Base-by-base conservation (phyloP, 2,329 filamentous ascomycete species). In the Aspergillus viridinutans region DNA sequence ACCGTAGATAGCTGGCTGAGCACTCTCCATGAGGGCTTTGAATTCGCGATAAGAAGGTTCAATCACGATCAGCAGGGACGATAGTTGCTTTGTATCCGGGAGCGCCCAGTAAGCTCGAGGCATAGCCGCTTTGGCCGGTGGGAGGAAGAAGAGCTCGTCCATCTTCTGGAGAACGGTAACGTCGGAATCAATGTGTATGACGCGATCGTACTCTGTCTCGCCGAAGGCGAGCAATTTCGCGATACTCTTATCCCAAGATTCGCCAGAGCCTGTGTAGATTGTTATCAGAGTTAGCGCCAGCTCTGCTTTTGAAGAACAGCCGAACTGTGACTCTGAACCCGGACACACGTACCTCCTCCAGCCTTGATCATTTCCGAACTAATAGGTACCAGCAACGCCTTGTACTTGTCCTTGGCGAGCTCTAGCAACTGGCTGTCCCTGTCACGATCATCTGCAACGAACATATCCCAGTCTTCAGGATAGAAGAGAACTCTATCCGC, bases 121-220 rank as follows among this genome's bases (percentile, higher is more conserved):
- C 81, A 90, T 86, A 2, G 87, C 87, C 3, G 88, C 80, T 1
- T 81, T 76, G 1, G 81, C 79, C 1, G 75, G 69, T 0, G 88
- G 88, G 1, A 88, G 76, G 28, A 87, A 80, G 72, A 91, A 91
- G 0, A 90, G 78, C 54, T 90, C 87, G 63, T 91, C 88, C 78
- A 90, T 82, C 23, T 78, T 73, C 58, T 85, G 77, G 3, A 88
- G 78, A 3, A 90, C 73, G 1, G 82, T 82, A 23, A 83, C 78
- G 65, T 90, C 87, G 8, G 85, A 87, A 68, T 90, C 83, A 49
- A 86, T 72, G 52, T 81, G 77, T 35, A 86, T 75, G 23, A 85
- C 76, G 42, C 83, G 78, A 21, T 80, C 72, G 67, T 89, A 90
- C 55, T 85, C 78, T 0, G 82, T 83, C 53, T 88, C 83, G 57